Evolutionary conservation across 2,329 filamentous ascomycete species (phyloP), one percentile per base, ranked within the genome.

Genomic region (Ceratocystiopsis minuta): DNA sequence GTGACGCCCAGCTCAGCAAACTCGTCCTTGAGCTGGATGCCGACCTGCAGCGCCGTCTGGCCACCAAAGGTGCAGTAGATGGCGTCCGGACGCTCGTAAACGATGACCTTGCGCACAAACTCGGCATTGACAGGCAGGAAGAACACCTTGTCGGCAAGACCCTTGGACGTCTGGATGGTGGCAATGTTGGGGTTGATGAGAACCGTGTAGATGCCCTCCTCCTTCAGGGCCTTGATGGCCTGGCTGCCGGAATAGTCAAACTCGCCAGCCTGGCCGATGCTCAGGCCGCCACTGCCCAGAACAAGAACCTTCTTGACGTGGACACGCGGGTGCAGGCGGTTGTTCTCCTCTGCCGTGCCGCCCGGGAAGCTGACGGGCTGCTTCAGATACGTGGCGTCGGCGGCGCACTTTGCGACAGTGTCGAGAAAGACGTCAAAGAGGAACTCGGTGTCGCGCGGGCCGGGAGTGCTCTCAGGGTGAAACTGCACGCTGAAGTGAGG

Each of bases 401-500:
- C 62, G 38, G 86, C 67, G 45, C 80, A 80, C 52, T 79, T 71
- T 55, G 73, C 66, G 50, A 96, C 83, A 16, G 86, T 81, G 62
- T 80, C 66, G 56, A 98, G 82, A 66, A 98, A 98, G 48, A 96
- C 85, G 60, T 98, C 87, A 50, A 98, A 98, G 20, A 98, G 70
- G 57, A 83, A 95, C 59, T 98, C 90, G 24, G 90, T 98, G 57
- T 98, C 90, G 33, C 85, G 75, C 40, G 90, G 90, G 44, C 90
- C 90, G 3, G 90, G 90, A 1, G 86, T 92, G 66, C 87, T 94
- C 62, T 98, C 90, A 0, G 90, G 90, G 57, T 98, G 90, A 65
- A 98, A 98, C 58, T 98, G 90, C n/a, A 96, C 90, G 67, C 86
- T 95, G 70, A 98, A 98, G 65, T 88, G 92, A 40, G 90, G 90